A percentile compares a stretch with the other conserved stretches of the same genome.
phyloP scores from a whole-genome alignment of 768 basidiomycete species.

The Dioszegia aurantiaca region DNA sequence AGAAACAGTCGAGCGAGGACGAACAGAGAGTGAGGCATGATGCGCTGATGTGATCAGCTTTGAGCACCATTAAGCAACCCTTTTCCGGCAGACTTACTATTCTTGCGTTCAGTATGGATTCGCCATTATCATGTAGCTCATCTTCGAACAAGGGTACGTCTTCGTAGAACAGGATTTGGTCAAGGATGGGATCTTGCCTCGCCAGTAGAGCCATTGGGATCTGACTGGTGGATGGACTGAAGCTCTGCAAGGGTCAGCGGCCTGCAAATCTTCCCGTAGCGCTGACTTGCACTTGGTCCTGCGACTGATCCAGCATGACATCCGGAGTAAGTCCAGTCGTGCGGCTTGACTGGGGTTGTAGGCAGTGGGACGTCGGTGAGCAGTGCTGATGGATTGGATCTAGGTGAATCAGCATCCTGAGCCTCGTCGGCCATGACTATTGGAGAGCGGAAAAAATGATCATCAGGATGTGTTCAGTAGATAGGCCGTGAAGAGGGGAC shows the following conservation, averaged over 20 bases:
- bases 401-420: not conserved
- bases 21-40: constrained; percentile 94
- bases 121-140: constrained; percentile 94
- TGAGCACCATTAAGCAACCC: not conserved
- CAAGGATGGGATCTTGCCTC: constrained; percentile 69
- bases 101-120: constrained; percentile 75
- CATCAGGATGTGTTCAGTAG: not conserved
- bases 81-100: constrained; percentile 76
- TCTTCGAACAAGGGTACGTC: constrained; percentile 93
- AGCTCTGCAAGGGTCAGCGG: constrained; percentile 47
- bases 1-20: constrained; percentile 86
- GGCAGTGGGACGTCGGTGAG: constrained; percentile 46
- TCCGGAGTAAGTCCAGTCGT: constrained; percentile 98
- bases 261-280: not conserved
- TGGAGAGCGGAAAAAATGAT: no score
- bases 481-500: constrained; percentile 9
- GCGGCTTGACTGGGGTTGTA: constrained; percentile 66
- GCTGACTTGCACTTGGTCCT: constrained; percentile 34
- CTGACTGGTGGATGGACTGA: constrained; percentile 39
- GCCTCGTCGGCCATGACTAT: no score
- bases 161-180: constrained; percentile 85
- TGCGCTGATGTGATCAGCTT: constrained; percentile 61
- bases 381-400: constrained; percentile 18
- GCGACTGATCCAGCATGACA: constrained; percentile 64
- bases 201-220: constrained; percentile 84